Conservation (phyloP, 345 rosid genomes). For the Pistacia integerrima region DNA sequence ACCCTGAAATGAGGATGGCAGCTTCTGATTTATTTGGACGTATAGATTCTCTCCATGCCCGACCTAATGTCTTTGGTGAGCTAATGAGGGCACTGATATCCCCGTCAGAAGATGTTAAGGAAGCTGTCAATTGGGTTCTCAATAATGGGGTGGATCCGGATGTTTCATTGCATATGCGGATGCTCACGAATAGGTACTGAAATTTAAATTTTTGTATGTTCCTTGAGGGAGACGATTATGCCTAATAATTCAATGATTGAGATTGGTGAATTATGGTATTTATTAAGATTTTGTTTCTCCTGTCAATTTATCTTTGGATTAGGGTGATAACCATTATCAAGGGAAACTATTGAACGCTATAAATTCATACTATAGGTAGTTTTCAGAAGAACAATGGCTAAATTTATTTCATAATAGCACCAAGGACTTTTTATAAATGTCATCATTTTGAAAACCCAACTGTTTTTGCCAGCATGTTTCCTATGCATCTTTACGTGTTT, state of each 20-base stretch:
- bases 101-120: conserved; percentile 77
- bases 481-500: not conserved
- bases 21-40: conserved; percentile 74
- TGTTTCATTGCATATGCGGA: conserved; percentile 86
- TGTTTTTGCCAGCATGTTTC: not conserved
- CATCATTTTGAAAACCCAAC: not conserved
- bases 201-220: not conserved
- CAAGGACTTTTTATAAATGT: not conserved
- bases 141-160: conserved; percentile 68
- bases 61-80: conserved; percentile 92
- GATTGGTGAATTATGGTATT: not conserved
- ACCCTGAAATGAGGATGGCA: conserved; percentile 74
- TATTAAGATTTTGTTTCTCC: not conserved
- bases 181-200: conserved; percentile 82
- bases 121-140: conserved; percentile 81
- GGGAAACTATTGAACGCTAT: not conserved
- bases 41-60: conserved; percentile 50
- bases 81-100: conserved; percentile 79
- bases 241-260: not conserved
- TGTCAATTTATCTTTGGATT: not conserved
- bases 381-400: not conserved
- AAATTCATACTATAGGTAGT: not conserved
- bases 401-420: not conserved
- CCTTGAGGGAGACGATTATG: not conserved
- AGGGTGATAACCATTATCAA: not conserved